phyloP scores from a whole-genome alignment of 2,329 filamentous ascomycete species.

The Aspergillus sp. region DNA sequence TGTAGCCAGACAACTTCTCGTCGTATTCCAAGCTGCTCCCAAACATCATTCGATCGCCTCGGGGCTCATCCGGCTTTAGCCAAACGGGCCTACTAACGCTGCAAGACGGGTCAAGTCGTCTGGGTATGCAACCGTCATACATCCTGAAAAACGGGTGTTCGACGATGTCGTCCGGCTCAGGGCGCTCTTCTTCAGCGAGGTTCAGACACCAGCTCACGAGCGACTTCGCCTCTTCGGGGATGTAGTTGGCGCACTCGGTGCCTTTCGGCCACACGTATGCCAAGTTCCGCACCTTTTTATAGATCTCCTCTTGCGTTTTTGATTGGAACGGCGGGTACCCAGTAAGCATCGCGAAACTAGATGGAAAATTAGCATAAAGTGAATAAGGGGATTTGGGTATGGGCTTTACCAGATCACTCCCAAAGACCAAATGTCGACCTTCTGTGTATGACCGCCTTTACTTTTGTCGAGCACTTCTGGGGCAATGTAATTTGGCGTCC shows the following conservation, averaged over 20 bases:
- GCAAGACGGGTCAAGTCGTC: slow-evolving; percentile 43
- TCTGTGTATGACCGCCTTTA: slow-evolving; percentile 93
- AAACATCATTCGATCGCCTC: slow-evolving; percentile 47
- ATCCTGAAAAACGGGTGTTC: slow-evolving; percentile 54
- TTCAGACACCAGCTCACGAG: slow-evolving; percentile 52
- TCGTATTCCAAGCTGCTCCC: slow-evolving; percentile 49
- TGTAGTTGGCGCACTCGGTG: slow-evolving; percentile 46
- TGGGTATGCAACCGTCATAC: slow-evolving; percentile 51
- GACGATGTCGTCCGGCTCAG: slow-evolving; percentile 53
- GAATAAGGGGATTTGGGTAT: too few relatives aligned
- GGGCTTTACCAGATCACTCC: slow-evolving; percentile 86
- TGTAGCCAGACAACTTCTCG: slow-evolving; percentile 39
- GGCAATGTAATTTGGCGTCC: slow-evolving; percentile 97
- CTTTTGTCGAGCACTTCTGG: slow-evolving; percentile 94
- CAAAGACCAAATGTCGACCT: slow-evolving; percentile 97
- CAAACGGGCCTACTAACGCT: slow-evolving; percentile 45
- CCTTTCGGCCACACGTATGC: slow-evolving; percentile 54
- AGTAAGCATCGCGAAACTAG: slow-evolving; percentile 89
- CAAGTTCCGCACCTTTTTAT: slow-evolving; percentile 51
- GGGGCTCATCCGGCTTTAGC: slow-evolving; percentile 47
- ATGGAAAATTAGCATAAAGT: slow-evolving; percentile 19
- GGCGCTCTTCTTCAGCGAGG: slow-evolving; percentile 50
- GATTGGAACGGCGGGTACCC: slow-evolving; percentile 97
- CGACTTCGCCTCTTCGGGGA: slow-evolving; percentile 52
- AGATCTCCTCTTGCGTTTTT: slow-evolving; percentile 55